phyloP scores from a whole-genome alignment of 495 filamentous ascomycete genomes.

The Hyphodiscus hymeniophilus region DNA sequence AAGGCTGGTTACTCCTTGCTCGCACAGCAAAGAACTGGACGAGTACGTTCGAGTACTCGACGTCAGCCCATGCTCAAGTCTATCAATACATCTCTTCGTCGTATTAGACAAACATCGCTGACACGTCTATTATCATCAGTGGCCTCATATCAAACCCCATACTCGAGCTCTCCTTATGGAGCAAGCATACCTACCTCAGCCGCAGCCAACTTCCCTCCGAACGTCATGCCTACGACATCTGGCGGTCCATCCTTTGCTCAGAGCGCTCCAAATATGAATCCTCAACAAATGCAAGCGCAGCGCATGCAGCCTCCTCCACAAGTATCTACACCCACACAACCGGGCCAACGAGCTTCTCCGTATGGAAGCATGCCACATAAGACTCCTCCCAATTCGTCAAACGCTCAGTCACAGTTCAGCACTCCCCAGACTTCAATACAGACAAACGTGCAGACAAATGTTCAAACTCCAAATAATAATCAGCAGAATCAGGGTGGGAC shows the following conservation, averaged over 20 bases:
- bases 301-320: conserved; percentile 30
- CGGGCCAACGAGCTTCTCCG: conserved; percentile 16
- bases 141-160: conserved; percentile 42
- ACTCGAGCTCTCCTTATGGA: conserved; percentile 42
- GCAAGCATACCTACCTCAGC: conserved; percentile 25
- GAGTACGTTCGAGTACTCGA: conserved; percentile 3
- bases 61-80: conserved; percentile 11
- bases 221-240: conserved; percentile 39
- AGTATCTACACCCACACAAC: conserved; percentile 17
- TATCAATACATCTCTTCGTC: background rate
- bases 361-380: conserved; percentile 13
- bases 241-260: conserved; percentile 32
- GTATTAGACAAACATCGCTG: conserved; percentile 12
- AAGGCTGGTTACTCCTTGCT: background rate
- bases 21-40: background rate
- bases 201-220: conserved; percentile 35
- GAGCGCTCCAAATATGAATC: conserved; percentile 30
- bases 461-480: conserved; percentile 13
- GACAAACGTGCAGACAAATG: conserved; percentile 8
- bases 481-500: conserved; percentile 8
- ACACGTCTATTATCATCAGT: conserved; percentile 27
- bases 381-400: conserved; percentile 20
- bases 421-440: conserved; percentile 15
- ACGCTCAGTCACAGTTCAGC: conserved; percentile 14
- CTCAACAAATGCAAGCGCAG: conserved; percentile 32